Percentiles rank a stretch among this genome's conserved stretches.
phyloP scores from a whole-genome alignment of 2,329 filamentous ascomycete species.

The Aspergillus sp. region DNA sequence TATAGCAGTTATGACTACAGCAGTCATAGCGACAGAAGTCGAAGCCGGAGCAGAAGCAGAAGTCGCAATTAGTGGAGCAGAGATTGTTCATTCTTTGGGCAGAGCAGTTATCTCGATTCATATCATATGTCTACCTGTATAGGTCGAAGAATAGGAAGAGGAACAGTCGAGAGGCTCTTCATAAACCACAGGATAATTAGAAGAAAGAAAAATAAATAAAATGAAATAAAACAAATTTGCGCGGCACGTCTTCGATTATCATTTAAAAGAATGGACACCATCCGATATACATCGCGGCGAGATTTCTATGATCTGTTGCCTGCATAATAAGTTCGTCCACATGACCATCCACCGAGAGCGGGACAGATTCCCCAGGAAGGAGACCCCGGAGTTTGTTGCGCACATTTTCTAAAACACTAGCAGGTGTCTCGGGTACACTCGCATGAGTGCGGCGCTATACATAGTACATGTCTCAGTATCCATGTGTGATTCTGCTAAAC shows the following conservation, averaged over 20 bases:
- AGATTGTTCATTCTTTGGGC: too few relatives aligned
- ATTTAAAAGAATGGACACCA: conserved; percentile 67
- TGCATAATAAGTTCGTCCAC: conserved; percentile 91
- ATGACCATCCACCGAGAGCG: conserved; percentile 89
- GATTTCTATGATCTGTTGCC: conserved; percentile 70
- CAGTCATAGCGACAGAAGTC: conserved; percentile 45
- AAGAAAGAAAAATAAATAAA: background rate
- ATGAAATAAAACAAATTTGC: background rate
- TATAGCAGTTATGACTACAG: conserved; percentile 58
- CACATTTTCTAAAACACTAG: conserved; percentile 84
- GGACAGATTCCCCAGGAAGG: conserved; percentile 79
- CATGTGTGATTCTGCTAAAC: background rate
- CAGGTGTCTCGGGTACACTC: conserved; percentile 58
- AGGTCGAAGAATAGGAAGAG: too few relatives aligned
- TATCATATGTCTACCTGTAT: too few relatives aligned
- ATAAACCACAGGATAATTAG: too few relatives aligned
- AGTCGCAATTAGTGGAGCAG: conserved; percentile 6
- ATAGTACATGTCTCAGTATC: background rate
- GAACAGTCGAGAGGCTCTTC: too few relatives aligned
- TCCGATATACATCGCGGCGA: conserved; percentile 94
- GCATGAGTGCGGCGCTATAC: conserved; percentile 44
- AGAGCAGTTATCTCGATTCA: too few relatives aligned
- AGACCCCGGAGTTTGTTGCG: conserved; percentile 78
- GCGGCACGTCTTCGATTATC: background rate
- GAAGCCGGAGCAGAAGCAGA: conserved; percentile 46